Conservation (phyloP, 257 asterid species). For the Nicotiana attenuata region DNA sequence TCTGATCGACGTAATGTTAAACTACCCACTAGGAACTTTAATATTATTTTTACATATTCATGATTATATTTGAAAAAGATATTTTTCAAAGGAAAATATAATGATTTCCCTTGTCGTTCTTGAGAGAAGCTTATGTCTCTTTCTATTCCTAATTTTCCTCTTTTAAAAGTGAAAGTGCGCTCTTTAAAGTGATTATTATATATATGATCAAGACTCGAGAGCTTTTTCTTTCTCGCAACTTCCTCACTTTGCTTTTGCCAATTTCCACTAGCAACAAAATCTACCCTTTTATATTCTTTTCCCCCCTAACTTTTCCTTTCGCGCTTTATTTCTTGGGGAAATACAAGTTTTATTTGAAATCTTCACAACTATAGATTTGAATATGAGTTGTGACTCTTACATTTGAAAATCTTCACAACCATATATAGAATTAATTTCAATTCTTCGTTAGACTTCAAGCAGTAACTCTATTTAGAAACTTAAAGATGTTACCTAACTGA, state of each 20-base stretch:
- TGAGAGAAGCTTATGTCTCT: background rate
- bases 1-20: background rate
- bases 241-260: conserved; percentile 1
- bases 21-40: too few relatives aligned
- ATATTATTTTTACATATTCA: background rate
- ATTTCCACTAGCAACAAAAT: conserved; percentile 8
- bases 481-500: background rate
- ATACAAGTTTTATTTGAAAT: conserved; percentile 6
- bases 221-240: conserved; percentile 1
- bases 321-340: conserved; percentile 12
- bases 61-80: conserved; percentile 3
- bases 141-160: background rate
- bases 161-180: conserved; percentile 3
- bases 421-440: too few relatives aligned
- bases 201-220: background rate
- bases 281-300: background rate
- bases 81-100: background rate
- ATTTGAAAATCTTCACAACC: background rate
- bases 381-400: background rate
- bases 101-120: background rate
- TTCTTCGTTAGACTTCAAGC: background rate
- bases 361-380: background rate
- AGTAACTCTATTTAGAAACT: background rate
- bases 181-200: conserved; percentile 6
- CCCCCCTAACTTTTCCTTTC: conserved; percentile 1